Evolutionary conservation across 2,329 filamentous ascomycete species (phyloP).

Genomic region (Fusarium sp.): DNA sequence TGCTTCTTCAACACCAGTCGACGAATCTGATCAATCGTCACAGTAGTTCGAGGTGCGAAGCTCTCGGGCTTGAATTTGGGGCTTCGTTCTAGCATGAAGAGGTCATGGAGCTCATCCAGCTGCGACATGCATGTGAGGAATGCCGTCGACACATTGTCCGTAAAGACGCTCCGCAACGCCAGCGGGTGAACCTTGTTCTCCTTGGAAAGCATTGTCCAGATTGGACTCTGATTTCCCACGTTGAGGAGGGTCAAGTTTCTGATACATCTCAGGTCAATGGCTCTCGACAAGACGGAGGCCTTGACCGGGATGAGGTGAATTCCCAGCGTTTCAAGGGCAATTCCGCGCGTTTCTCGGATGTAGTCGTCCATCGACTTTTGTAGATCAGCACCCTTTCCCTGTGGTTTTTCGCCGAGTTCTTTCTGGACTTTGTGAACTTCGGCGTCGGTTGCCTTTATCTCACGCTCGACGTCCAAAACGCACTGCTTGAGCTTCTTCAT

Average conservation of each 20-base stretch:
- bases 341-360: constrained; percentile 63
- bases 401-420: constrained; percentile 38
- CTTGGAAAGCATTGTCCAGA: constrained; percentile 65
- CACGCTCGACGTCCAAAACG: constrained; percentile 47
- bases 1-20: constrained; percentile 66
- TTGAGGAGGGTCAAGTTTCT: constrained; percentile 67
- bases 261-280: constrained; percentile 65
- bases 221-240: constrained; percentile 66
- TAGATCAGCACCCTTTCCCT: constrained; percentile 21
- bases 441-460: constrained; percentile 49
- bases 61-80: constrained; percentile 61
- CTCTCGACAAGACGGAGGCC: constrained; percentile 62
- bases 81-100: constrained; percentile 66
- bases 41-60: constrained; percentile 58
- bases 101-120: constrained; percentile 62
- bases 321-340: constrained; percentile 62
- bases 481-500: constrained; percentile 45
- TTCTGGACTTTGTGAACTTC: constrained; percentile 49
- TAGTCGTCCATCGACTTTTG: constrained; percentile 58
- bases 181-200: constrained; percentile 62
- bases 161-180: constrained; percentile 65
- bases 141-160: constrained; percentile 65
- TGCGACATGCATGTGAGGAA: constrained; percentile 64
- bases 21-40: constrained; percentile 66
- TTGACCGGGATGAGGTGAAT: constrained; percentile 68